phyloP scores from a whole-genome alignment of 129 eudicot species.

The Pseudognaphalium luteoalbum region DNA sequence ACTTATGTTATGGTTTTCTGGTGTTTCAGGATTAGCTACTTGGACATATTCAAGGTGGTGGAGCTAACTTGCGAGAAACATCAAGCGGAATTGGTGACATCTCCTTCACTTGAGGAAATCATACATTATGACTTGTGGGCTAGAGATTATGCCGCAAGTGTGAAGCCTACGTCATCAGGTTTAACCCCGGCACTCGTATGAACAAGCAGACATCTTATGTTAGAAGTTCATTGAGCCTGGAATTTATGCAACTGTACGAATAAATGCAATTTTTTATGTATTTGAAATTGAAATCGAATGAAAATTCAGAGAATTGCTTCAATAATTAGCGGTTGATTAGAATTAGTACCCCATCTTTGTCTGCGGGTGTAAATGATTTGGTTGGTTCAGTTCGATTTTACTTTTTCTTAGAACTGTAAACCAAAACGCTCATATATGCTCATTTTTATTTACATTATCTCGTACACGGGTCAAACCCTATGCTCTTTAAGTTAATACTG shows the following conservation, averaged over 20 bases:
- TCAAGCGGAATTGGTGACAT: slow-evolving; percentile 58
- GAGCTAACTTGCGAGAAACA: slow-evolving; percentile 92
- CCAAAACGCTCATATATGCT: not conserved
- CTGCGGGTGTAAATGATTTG: not conserved
- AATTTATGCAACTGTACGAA: slow-evolving; percentile 5
- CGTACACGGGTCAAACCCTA: not conserved
- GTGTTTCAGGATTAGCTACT: slow-evolving; percentile 74
- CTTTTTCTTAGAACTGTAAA: not conserved
- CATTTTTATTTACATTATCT: not conserved
- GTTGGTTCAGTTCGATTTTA: not conserved
- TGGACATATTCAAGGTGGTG: slow-evolving; percentile 93
- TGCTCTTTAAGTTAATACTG: not conserved
- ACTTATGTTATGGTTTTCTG: slow-evolving; percentile 12
- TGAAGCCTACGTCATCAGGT: slow-evolving; percentile 52
- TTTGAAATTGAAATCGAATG: slow-evolving; percentile 5
- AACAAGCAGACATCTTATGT: slow-evolving; percentile 8
- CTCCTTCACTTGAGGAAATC: slow-evolving; percentile 77
- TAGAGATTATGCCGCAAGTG: slow-evolving; percentile 61
- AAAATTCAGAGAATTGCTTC: slow-evolving; percentile 16
- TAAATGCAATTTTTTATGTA: slow-evolving; percentile 30
- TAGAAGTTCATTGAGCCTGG: not conserved
- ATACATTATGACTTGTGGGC: slow-evolving; percentile 93
- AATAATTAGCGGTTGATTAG: not conserved
- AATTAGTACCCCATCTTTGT: not conserved
- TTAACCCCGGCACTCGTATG: slow-evolving; percentile 62